phyloP scores from a whole-genome alignment of 2,329 filamentous ascomycete genomes.

The Botrytis elliptica region DNA sequence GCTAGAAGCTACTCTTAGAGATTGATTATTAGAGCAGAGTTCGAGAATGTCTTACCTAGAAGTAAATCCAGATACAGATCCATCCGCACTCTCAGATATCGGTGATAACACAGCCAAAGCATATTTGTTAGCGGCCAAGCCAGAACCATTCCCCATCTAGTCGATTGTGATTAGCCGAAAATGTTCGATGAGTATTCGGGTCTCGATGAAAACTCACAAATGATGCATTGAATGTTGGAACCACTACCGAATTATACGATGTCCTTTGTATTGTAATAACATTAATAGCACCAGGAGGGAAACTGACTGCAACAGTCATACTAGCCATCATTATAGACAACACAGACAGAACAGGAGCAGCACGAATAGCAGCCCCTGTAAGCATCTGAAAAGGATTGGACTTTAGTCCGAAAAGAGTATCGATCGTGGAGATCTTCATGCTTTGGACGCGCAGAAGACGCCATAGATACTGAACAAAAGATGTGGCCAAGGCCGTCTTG shows the following conservation, averaged over 20 bases:
- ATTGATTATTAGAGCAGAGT: background rate
- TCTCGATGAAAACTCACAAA: conserved; percentile 26
- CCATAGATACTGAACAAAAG: conserved; percentile 33
- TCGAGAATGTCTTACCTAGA: conserved; percentile 15
- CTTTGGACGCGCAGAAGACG: conserved; percentile 26
- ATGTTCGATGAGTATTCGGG: too few relatives aligned
- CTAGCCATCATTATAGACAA: conserved; percentile 27
- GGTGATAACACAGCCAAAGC: conserved; percentile 24
- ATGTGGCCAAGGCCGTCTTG: conserved; percentile 22
- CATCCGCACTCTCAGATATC: conserved; percentile 10
- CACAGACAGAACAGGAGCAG: conserved; percentile 26
- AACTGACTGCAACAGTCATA: conserved; percentile 26
- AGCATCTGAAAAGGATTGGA: conserved; percentile 28
- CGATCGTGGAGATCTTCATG: conserved; percentile 34
- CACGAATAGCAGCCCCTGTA: conserved; percentile 21
- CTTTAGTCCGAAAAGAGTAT: conserved; percentile 27
- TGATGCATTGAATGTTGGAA: conserved; percentile 31
- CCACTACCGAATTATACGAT: conserved; percentile 6
- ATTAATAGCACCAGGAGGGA: conserved; percentile 32
- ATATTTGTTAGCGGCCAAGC: conserved; percentile 23
- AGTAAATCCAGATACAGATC: conserved; percentile 25
- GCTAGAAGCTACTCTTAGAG: background rate
- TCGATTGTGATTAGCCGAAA: background rate
- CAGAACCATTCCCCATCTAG: conserved; percentile 33
- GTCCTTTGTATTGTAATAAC: conserved; percentile 20